Base-by-base conservation (phyloP, 2,329 filamentous ascomycete genomes). In the Pseudopyricularia javanii region DNA sequence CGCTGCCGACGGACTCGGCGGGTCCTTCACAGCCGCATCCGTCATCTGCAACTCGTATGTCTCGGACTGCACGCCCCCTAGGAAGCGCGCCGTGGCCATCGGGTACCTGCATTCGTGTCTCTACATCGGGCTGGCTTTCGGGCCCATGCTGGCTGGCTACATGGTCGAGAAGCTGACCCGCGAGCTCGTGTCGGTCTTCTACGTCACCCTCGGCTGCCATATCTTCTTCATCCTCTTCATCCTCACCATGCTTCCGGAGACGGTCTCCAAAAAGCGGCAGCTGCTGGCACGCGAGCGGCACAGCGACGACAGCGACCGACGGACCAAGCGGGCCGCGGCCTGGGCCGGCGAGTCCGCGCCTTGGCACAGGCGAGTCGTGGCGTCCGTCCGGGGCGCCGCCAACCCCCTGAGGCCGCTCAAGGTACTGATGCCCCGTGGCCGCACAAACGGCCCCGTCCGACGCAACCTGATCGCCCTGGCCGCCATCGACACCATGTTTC, bases 31-130 rank as follows among this genome's bases (percentile, higher is more conserved):
- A 1, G 81, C 88, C 1, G 85, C 85, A 28, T 86, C 85, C 47
- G 72, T 85, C 20, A 71, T 95, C 54, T 83, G 82, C 22, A 85
- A 94, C 65, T 89, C 91, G 0, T 98, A 97, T 66, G 85, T 87
- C 12, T 84, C 88, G 40, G 93, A 98, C 66, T 95, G 89, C 67
- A 91, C 90, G 0, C 74, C 86, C 4, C 87, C 90, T 0, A 85
- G 86, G 30, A 81, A 80, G 61, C 82, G 93, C 20, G 87, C 85
- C 55, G 86, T 95, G 7, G 81, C 83, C 4, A 93, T 97, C 65
- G 91, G 89, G 7, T 91, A 91, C 64, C 85, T 97, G 60, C 88
- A 97, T 61, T 90, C 88, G 11, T 90, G 85, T 59, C 74, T 98
- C 8, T 97, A 95, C 66, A 77, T 79, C 2, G 93, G 93, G n/a